Base-by-base conservation (phyloP, 352 stramenopile species). In the Pythium oligandrum region DNA sequence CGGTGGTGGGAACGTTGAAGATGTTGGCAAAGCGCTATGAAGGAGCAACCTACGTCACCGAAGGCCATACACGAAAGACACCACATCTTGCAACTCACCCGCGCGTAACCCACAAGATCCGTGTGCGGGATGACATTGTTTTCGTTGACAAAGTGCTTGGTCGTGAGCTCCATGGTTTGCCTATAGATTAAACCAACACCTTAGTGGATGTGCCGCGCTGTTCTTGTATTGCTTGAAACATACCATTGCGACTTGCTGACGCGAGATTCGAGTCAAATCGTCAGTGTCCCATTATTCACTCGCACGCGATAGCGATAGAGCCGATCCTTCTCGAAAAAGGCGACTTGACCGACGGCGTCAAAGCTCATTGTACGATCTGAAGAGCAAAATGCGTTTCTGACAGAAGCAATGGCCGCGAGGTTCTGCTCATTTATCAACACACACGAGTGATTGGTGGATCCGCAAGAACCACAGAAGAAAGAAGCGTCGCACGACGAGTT, bases 201-300 rank as follows among this genome's bases (percentile, higher is more conserved):
- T n/a, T 38, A 32, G 26, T 40, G 3, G 48, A 9, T 3, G 6
- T 9, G 2, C 43, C 9, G 0, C 48, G 1, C 34, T 56, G 40
- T 8, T 26, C 8, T 26, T 56, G 9, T 1, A 56, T 40, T 11
- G 38, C 6, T 7, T n/a, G 30, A 32, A 53, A 6, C 30, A 11
- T 38, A 53, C 53, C 53, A 53, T 44, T 53, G 44, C 11, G 42
- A 48, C 45, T 59, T 59, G 2, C 44, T 42, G 37, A 53, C 48
- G 30, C 37, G 11, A 26, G 17, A 26, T 26, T 26, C 50, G 31
- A 55, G 4, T 38, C 50, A 55, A 40, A 55, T 48, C 12, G 3
- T 7, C 7, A 55, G 10, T 8, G n/a, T 10, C 8, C 33, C 40
- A 11, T 44, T 36, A 17, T 30, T 34, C 4, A 26, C 17, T 26